These are phyloP conservation scores for Glycine soja DNA, from an alignment of 306 rosid species.

Conservation along the genomic window DNA sequence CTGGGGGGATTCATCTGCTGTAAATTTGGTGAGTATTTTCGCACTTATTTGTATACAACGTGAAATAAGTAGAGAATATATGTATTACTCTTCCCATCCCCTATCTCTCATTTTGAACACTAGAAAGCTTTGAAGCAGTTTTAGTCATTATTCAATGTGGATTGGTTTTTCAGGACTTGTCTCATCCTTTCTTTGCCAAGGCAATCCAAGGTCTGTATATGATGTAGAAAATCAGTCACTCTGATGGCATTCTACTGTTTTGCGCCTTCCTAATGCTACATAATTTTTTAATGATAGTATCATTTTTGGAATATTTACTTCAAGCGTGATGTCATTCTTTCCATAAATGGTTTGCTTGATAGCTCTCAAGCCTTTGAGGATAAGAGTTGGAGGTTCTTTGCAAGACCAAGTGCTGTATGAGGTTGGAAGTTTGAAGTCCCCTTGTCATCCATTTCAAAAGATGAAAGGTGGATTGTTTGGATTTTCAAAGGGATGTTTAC, in stretches of 20 bases:
- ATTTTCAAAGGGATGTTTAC: constrained; percentile 89
- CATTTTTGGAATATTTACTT: constrained; percentile 26
- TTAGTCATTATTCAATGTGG: constrained; percentile 42
- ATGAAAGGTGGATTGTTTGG: constrained; percentile 74
- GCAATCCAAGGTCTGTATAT: constrained; percentile 77
- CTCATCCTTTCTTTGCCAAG: constrained; percentile 79
- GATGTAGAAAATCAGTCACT: too few species aligned
- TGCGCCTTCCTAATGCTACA: constrained; percentile 21
- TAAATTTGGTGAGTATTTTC: constrained; percentile 68
- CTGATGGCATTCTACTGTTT: neutral
- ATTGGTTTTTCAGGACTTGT: constrained; percentile 78
- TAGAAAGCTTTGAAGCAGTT: constrained; percentile 29
- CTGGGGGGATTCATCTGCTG: constrained; percentile 79
- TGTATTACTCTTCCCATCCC: too few species aligned
- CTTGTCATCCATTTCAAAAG: constrained; percentile 86
- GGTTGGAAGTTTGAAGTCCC: constrained; percentile 65
- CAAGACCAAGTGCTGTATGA: constrained; percentile 90
- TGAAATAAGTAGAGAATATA: neutral
- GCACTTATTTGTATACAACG: constrained; percentile 15
- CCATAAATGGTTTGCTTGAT: constrained; percentile 51
- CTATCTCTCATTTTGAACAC: too few species aligned
- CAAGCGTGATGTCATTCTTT: constrained; percentile 44
- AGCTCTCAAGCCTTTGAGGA: constrained; percentile 90
- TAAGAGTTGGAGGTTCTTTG: constrained; percentile 95
- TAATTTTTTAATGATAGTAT: constrained; percentile 11